Evolutionary conservation across 2,329 filamentous ascomycete species (phyloP).

Genomic region (Claviceps sp.): DNA sequence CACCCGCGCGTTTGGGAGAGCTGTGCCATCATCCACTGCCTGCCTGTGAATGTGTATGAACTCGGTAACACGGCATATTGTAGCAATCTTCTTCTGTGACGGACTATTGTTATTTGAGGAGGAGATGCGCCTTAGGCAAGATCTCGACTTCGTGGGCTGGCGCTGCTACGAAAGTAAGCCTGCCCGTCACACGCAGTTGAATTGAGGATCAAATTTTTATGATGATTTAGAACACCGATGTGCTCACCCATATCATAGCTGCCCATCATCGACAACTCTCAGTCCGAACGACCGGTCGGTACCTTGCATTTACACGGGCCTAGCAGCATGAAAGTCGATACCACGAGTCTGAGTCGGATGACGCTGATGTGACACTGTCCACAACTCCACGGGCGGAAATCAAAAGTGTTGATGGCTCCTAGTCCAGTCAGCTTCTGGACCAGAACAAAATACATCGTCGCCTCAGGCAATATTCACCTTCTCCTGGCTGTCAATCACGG

Average conservation of each 20-base stretch:
- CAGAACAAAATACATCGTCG: background rate
- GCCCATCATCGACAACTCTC: background rate
- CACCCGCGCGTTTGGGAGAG: background rate
- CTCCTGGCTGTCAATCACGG: background rate
- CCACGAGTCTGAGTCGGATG: background rate
- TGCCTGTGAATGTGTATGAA: background rate
- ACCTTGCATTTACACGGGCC: background rate
- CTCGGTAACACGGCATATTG: background rate
- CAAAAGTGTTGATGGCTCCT: background rate
- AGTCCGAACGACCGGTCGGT: background rate
- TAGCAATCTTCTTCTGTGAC: background rate
- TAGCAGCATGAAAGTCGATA: background rate
- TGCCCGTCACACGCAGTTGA: background rate
- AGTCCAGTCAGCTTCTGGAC: background rate
- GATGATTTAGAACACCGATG: background rate
- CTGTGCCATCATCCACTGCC: background rate
- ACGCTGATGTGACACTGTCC: background rate
- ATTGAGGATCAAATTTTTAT: background rate
- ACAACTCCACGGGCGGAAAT: background rate
- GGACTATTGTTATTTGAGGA: background rate
- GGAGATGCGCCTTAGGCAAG: background rate
- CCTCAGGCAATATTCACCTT: background rate
- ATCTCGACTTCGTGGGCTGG: background rate
- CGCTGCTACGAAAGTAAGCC: too few relatives aligned
- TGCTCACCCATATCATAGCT: background rate